Evolutionary conservation across 495 filamentous ascomycete genomes (phyloP).

Genomic region (Apiosordaria backusii): DNA sequence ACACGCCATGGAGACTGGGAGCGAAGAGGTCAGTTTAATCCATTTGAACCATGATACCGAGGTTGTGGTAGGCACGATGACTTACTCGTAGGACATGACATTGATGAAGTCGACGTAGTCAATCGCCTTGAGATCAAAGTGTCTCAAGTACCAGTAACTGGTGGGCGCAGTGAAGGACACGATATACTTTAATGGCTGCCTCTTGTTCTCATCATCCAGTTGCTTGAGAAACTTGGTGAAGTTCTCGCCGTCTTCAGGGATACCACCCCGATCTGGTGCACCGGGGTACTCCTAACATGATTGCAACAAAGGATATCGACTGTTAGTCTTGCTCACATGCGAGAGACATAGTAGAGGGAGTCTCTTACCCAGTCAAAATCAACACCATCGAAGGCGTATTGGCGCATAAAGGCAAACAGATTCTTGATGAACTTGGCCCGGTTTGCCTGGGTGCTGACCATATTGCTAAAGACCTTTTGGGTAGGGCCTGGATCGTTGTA

Average conservation of each 20-base stretch:
- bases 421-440: slow-evolving; percentile 40
- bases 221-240: slow-evolving; percentile 40
- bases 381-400: slow-evolving; percentile 51
- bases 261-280: slow-evolving; percentile 45
- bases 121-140: slow-evolving; percentile 1
- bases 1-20: slow-evolving; percentile 35
- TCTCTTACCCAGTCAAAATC: slow-evolving; percentile 54
- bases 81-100: background rate
- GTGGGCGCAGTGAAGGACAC: slow-evolving; percentile 45
- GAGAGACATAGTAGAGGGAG: too few relatives aligned
- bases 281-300: slow-evolving; percentile 53
- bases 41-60: too few relatives aligned
- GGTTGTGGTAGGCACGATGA: too few relatives aligned
- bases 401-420: slow-evolving; percentile 42
- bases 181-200: background rate
- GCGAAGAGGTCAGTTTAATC: too few relatives aligned
- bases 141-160: slow-evolving; percentile 51
- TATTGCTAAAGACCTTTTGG: slow-evolving; percentile 26
- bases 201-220: slow-evolving; percentile 28
- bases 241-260: slow-evolving; percentile 39
- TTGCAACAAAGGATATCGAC: slow-evolving; percentile 36
- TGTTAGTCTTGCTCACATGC: slow-evolving; percentile 1
- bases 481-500: slow-evolving; percentile 42
- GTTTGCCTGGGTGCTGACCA: slow-evolving; percentile 15
- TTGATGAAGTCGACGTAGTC: background rate